phyloP scores from a whole-genome alignment of 2,329 filamentous ascomycete species.

The Aspergillus persii region DNA sequence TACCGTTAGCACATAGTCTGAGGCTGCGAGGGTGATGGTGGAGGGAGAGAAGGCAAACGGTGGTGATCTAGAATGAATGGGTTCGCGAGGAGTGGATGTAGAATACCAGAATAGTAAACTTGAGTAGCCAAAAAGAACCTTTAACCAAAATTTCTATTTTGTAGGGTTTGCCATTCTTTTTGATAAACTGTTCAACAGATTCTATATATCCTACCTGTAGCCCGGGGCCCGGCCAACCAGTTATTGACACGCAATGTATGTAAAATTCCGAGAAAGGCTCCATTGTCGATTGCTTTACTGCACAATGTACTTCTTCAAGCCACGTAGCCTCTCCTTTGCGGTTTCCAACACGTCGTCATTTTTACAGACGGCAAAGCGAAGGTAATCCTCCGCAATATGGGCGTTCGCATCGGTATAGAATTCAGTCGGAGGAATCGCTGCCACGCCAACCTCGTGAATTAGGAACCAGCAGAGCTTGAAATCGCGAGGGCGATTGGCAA shows the following conservation, averaged over 20 bases:
- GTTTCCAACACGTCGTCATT: constrained; percentile 78
- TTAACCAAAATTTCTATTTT: neutral
- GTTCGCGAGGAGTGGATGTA: neutral
- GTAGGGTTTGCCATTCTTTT: neutral
- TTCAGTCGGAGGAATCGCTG: constrained; percentile 93
- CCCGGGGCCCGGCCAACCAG: neutral
- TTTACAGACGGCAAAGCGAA: constrained; percentile 96
- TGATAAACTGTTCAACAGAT: neutral
- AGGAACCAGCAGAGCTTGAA: constrained; percentile 96
- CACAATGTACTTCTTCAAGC: constrained; percentile 68
- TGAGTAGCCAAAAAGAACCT: neutral
- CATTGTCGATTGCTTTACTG: constrained; percentile 19
- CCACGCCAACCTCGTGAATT: constrained; percentile 93
- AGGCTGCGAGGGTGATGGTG: neutral
- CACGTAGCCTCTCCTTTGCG: constrained; percentile 72
- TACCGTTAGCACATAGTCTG: neutral
- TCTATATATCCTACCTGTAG: neutral
- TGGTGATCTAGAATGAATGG: neutral
- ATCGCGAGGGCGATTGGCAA: constrained; percentile 80
- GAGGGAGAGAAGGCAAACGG: neutral
- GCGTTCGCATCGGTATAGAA: constrained; percentile 88
- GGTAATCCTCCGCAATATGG: constrained; percentile 84
- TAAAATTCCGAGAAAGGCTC: constrained; percentile 1
- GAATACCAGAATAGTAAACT: neutral
- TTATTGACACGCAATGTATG: neutral